Evolutionary conservation across 2,329 filamentous ascomycete species (phyloP).

Genomic region (Lachnellula arida): DNA sequence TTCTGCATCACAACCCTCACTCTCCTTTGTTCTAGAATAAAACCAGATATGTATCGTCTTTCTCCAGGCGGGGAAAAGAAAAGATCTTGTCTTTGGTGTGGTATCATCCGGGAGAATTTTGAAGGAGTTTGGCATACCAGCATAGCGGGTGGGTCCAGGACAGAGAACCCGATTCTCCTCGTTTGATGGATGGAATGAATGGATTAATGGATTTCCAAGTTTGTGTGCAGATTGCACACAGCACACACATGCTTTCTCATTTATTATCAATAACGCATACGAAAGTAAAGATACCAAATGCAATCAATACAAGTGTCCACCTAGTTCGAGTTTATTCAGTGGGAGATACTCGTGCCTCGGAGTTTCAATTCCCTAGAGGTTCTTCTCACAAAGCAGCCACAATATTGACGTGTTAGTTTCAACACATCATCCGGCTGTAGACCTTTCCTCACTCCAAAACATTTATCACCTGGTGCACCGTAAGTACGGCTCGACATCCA

Average conservation of each 20-base stretch:
- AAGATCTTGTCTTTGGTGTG: conserved; percentile 5
- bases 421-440: too few relatives aligned
- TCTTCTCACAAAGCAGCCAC: too few relatives aligned
- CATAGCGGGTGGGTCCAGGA: conserved; percentile 22
- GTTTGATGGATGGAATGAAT: not conserved
- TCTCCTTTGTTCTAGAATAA: conserved; percentile 24
- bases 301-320: too few relatives aligned
- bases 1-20: not conserved
- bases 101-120: conserved; percentile 14
- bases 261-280: not conserved
- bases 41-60: conserved; percentile 12
- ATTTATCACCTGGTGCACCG: too few relatives aligned
- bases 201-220: not conserved
- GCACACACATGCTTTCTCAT: not conserved
- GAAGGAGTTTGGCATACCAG: conserved; percentile 26
- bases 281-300: not conserved
- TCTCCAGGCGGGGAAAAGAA: conserved; percentile 9
- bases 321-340: not conserved
- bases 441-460: too few relatives aligned
- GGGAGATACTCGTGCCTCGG: too few relatives aligned
- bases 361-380: too few relatives aligned
- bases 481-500: too few relatives aligned
- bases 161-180: not conserved
- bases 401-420: too few relatives aligned
- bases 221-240: conserved; percentile 1